Conservation (phyloP, 2,329 filamentous ascomycete genomes). For the Penicillium sp. region DNA sequence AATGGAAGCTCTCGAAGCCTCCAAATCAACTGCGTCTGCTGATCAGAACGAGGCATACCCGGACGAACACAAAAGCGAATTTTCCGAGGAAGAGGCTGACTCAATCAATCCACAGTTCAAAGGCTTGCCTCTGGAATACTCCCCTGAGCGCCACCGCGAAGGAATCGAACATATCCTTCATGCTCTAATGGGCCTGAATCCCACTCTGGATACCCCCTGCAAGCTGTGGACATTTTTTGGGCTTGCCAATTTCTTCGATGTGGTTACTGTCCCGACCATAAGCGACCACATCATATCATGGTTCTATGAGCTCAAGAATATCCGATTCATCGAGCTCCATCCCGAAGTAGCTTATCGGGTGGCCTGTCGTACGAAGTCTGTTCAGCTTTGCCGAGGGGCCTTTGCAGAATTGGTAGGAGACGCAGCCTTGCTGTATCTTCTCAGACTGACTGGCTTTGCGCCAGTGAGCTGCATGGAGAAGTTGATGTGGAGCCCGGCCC, state of each 20-base stretch:
- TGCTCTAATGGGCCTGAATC: constrained; percentile 56
- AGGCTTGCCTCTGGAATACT: constrained; percentile 57
- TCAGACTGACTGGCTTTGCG: constrained; percentile 13
- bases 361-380: constrained; percentile 45
- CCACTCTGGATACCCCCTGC: constrained; percentile 64
- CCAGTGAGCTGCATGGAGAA: constrained; percentile 18
- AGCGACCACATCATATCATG: constrained; percentile 57
- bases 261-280: constrained; percentile 34
- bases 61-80: background rate
- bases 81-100: background rate
- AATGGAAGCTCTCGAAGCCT: constrained; percentile 15
- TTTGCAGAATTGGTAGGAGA: constrained; percentile 67
- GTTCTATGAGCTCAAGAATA: constrained; percentile 59
- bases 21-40: background rate
- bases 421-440: constrained; percentile 52
- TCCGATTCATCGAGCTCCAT: constrained; percentile 63
- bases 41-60: background rate
- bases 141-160: constrained; percentile 62
- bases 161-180: constrained; percentile 65
- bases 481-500: constrained; percentile 49
- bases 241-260: constrained; percentile 61
- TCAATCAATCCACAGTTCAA: background rate
- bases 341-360: constrained; percentile 64
- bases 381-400: constrained; percentile 43
- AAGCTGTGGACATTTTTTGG: constrained; percentile 69